Percentiles rank a stretch among this genome's conserved stretches.
Conservation (phyloP, 164 flowering plant species). For the Euptelea pleiosperma region DNA sequence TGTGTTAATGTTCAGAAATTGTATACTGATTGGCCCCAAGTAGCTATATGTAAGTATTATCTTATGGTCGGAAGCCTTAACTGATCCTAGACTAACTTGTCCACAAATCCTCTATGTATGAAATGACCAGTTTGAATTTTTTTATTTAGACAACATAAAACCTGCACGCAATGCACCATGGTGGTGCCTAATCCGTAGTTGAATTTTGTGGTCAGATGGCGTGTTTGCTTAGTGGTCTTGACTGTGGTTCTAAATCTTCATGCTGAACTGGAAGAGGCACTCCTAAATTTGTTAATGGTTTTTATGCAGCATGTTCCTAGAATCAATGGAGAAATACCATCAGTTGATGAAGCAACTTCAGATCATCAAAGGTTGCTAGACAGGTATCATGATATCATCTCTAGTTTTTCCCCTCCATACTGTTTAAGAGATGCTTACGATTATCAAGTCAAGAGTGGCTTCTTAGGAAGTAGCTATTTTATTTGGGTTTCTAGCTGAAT, state of each 20-base stretch:
- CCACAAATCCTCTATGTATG: not conserved
- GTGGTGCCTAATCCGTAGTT: no score
- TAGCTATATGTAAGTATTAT: no score
- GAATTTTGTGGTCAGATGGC: no score
- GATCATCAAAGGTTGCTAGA: slow-evolving; percentile 89
- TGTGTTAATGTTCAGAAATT: no score
- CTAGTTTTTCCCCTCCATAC: not conserved
- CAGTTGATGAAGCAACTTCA: slow-evolving; percentile 85
- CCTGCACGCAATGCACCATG: not conserved
- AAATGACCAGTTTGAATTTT: not conserved
- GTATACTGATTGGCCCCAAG: no score
- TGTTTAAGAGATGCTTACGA: not conserved
- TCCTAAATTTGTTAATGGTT: slow-evolving; percentile 1
- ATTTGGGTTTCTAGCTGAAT: not conserved
- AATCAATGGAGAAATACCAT: slow-evolving; percentile 96
- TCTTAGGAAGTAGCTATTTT: no score
- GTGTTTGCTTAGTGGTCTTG: not conserved
- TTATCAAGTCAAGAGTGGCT: not conserved
- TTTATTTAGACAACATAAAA: not conserved
- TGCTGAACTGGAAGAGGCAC: not conserved
- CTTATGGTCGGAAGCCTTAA: no score
- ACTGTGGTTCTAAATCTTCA: not conserved
- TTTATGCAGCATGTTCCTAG: slow-evolving; percentile 81
- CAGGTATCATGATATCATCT: slow-evolving; percentile 72
- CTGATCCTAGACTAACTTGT: no score